Conservation (phyloP, 2,329 filamentous ascomycete genomes). For the Penicillium sp. region DNA sequence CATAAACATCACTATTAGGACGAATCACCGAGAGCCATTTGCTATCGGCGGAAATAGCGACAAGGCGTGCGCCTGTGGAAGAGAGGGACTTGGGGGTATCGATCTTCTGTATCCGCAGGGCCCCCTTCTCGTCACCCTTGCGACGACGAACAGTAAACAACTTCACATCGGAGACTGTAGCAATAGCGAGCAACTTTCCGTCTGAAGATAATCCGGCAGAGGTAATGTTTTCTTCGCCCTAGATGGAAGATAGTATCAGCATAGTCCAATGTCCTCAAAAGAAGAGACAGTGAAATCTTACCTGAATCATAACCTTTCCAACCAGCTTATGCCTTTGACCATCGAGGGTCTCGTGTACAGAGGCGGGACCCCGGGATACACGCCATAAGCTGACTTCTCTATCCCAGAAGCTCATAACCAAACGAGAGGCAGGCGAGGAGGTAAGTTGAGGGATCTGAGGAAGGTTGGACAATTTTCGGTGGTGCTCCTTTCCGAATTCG, state of each 20-base stretch:
- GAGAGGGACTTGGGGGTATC: conserved; percentile 60
- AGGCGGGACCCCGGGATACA: conserved; percentile 51
- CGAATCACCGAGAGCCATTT: conserved; percentile 54
- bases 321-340: conserved; percentile 52
- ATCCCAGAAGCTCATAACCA: conserved; percentile 92
- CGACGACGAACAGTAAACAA: conserved; percentile 67
- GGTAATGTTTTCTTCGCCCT: conserved; percentile 79
- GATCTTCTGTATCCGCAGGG: conserved; percentile 70
- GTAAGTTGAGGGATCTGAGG: conserved; percentile 74
- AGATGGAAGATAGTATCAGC: conserved; percentile 9
- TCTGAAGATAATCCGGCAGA: conserved; percentile 70
- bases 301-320: conserved; percentile 62
- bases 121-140: conserved; percentile 54
- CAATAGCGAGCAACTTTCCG: conserved; percentile 72
- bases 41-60: conserved; percentile 54
- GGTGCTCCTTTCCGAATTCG: conserved; percentile 75
- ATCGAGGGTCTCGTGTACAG: conserved; percentile 44
- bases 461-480: conserved; percentile 77
- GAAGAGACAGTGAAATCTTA: conserved; percentile 50
- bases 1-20: conserved; percentile 58
- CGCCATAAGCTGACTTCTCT: conserved; percentile 83
- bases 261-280: not conserved
- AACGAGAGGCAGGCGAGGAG: conserved; percentile 70
- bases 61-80: conserved; percentile 64
- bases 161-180: conserved; percentile 73